Evolutionary conservation across 177 flowering plant genomes (phyloP), one percentile per base, ranked within the genome.

Genomic region (Telopea speciosissima): DNA sequence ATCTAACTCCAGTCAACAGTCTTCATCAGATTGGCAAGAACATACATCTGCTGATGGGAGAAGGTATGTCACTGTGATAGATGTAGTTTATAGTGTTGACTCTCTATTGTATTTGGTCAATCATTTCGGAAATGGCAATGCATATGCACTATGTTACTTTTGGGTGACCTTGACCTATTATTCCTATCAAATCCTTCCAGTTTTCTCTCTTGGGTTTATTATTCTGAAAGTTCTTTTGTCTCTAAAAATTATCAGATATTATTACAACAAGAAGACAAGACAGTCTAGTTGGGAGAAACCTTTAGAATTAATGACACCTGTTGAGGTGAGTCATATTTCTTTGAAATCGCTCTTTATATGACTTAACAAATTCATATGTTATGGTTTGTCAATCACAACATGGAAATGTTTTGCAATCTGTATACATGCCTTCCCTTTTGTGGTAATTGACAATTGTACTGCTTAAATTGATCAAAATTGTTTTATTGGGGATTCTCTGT

Each of bases 221-320:
- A n/a, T 23, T 69, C 17, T 65, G 11, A 44, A 66, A 70, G 40
- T 44, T 49, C 14, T 31, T 21, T 24, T 42, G 33, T 54, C 8
- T 64, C n/a, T 62, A 31, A 21, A 8, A 11, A 28, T 28, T 70
- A 78, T 56, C 87, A 93, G 98, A 76, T 96, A 96, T 79, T 96
- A 91, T 80, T 93, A 90, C 81, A 96, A 96, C 82, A 90, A 87
- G 78, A 85, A 79, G 74, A 93, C 99, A 28, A 90, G 77, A 62
- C 84, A 89, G 75, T 96, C 97, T 58, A 83, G 88, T 77, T 96
- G 99, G 98, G 99, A 93, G 76, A 96, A 96, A 83, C 98, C 99
- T 70, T 69, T 81, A 71, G 99, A 96, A 75, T 79, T 96, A 79
- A 93, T 96, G 98, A 90, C 98, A 17, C 96, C 98, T 31, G 74